A percentile compares a stretch with the other conserved stretches of the same genome.
Evolutionary conservation across 371 early-diverging fungal genomes (phyloP).

Genomic region (Homolaphlyctis polyrhiza): DNA sequence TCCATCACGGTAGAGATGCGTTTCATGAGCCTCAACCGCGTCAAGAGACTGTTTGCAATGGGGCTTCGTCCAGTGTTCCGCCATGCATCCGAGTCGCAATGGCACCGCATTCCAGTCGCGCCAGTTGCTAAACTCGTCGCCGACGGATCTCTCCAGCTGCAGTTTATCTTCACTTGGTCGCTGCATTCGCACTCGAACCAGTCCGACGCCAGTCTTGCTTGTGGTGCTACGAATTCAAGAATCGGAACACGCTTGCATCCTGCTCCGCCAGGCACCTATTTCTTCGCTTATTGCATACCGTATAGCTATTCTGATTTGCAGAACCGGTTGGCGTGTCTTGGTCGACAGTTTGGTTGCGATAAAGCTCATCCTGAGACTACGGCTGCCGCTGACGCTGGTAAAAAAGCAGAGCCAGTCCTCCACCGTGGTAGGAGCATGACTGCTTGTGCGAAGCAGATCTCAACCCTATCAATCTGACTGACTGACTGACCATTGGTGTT

Average conservation of each 20-base stretch:
- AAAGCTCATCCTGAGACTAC: too few relatives aligned
- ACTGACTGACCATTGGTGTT: too few relatives aligned
- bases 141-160: background rate
- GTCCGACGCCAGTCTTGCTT: background rate
- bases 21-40: constrained; percentile 11
- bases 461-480: too few relatives aligned
- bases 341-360: too few relatives aligned
- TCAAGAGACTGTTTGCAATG: constrained; percentile 9
- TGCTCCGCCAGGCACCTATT: constrained; percentile 5
- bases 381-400: too few relatives aligned
- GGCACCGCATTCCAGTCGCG: constrained; percentile 7
- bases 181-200: background rate
- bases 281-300: constrained; percentile 12
- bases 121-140: background rate
- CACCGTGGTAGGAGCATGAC: too few relatives aligned
- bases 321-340: background rate
- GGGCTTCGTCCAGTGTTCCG: constrained; percentile 10
- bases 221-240: too few relatives aligned
- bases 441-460: too few relatives aligned
- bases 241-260: background rate
- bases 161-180: background rate
- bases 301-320: constrained; percentile 6
- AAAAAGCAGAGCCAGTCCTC: too few relatives aligned
- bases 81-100: background rate
- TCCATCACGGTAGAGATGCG: background rate